phyloP scores from a whole-genome alignment of 345 rosid species.

The Syzygium grande region DNA sequence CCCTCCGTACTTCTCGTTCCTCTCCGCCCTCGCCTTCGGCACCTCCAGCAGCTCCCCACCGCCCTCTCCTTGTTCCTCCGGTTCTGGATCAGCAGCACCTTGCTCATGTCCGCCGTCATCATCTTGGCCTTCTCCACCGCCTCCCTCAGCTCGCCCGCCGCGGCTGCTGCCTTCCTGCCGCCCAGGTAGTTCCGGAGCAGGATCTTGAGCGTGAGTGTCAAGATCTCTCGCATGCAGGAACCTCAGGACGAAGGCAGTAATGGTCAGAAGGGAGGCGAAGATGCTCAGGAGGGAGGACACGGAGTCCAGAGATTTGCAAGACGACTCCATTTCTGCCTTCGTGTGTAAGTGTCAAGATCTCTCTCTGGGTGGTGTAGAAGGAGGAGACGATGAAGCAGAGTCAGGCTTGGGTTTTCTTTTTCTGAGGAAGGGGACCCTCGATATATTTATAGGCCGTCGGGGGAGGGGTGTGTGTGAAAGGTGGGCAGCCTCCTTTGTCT shows the following conservation, averaged over 20 bases:
- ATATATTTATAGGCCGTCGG: too few species aligned
- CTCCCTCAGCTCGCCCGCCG: slow-evolving; percentile 29
- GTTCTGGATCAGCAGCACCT: slow-evolving; percentile 63
- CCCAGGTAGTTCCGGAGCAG: slow-evolving; percentile 51
- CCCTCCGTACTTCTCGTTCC: slow-evolving; percentile 12
- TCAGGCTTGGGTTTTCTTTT: neutral
- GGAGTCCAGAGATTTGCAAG: slow-evolving; percentile 57
- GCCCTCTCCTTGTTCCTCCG: slow-evolving; percentile 42
- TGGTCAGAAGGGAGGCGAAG: slow-evolving; percentile 63
- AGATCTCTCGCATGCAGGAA: too few species aligned
- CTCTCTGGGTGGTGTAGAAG: neutral
- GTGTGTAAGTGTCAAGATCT: neutral
- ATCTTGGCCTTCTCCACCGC: slow-evolving; percentile 58
- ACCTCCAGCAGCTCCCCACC: slow-evolving; percentile 31
- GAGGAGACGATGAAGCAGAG: too few species aligned
- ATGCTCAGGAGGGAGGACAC: slow-evolving; percentile 60
- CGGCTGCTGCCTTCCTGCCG: slow-evolving; percentile 2
- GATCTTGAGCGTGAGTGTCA: slow-evolving; percentile 31
- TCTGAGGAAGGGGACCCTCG: too few species aligned
- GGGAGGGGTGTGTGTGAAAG: too few species aligned
- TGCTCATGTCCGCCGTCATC: slow-evolving; percentile 84
- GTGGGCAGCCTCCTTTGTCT: too few species aligned
- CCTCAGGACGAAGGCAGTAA: too few species aligned
- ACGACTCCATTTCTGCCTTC: slow-evolving; percentile 35
- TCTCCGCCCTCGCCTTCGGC: slow-evolving; percentile 40